phyloP scores from a whole-genome alignment of 1,284 basidiomycete genomes.

The Stereum hirsutum region DNA sequence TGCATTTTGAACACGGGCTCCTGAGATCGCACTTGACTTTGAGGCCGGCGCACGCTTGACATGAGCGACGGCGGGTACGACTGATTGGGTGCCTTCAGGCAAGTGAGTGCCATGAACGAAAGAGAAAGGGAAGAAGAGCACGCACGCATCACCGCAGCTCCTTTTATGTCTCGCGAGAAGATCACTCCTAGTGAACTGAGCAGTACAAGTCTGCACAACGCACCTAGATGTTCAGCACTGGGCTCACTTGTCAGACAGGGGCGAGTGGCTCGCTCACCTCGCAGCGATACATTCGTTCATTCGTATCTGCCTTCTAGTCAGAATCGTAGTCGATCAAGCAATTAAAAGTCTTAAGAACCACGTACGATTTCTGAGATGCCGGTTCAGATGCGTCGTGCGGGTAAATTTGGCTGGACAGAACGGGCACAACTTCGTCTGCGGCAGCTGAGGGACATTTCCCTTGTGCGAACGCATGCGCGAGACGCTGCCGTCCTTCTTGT shows the following conservation, averaged over 20 bases:
- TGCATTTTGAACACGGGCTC: slow-evolving; percentile 56
- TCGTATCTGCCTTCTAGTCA: slow-evolving; percentile 8
- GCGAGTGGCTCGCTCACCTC: slow-evolving; percentile 7
- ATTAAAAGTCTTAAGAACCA: background rate
- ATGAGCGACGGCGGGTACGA: slow-evolving; percentile 40
- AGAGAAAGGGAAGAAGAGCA: slow-evolving; percentile 8
- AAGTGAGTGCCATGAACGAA: slow-evolving; percentile 1
- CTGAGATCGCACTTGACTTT: slow-evolving; percentile 65
- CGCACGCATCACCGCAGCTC: slow-evolving; percentile 47
- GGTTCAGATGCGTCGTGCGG: slow-evolving; percentile 45
- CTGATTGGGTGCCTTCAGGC: slow-evolving; percentile 10
- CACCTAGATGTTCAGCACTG: background rate
- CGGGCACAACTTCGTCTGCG: slow-evolving; percentile 42
- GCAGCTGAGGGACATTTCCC: slow-evolving; percentile 25
- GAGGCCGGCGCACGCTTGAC: slow-evolving; percentile 54
- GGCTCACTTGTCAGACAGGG: background rate
- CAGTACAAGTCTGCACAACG: slow-evolving; percentile 31
- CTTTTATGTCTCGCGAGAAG: slow-evolving; percentile 46
- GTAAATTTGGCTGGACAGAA: slow-evolving; percentile 51
- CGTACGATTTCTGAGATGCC: slow-evolving; percentile 35
- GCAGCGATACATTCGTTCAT: slow-evolving; percentile 12
- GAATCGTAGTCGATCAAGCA: background rate
- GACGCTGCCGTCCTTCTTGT: slow-evolving; percentile 14
- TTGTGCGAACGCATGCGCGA: slow-evolving; percentile 24
- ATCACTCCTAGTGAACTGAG: slow-evolving; percentile 51